Evolutionary conservation across 345 rosid species (phyloP).

Genomic region (Sisymbrium irio): DNA sequence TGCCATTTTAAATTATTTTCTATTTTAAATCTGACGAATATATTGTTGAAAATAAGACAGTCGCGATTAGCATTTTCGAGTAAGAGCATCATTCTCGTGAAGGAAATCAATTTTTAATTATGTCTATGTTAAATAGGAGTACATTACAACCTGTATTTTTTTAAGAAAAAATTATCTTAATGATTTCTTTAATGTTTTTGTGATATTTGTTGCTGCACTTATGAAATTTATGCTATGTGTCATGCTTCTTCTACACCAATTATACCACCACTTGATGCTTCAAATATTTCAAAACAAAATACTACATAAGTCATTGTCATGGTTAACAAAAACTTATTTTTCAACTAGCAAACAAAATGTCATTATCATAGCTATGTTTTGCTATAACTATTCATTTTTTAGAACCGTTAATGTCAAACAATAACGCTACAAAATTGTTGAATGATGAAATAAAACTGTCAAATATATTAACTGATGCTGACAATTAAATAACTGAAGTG

Average conservation of each 20-base stretch:
- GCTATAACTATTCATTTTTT: neutral
- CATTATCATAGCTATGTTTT: neutral
- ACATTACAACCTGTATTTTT: neutral
- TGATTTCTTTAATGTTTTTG: neutral
- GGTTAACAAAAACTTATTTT: too few relatives aligned
- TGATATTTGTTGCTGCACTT: neutral
- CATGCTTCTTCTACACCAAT: constrained; percentile 12
- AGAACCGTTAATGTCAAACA: neutral
- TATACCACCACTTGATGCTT: neutral
- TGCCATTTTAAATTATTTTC: constrained; percentile 2
- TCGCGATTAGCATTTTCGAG: neutral
- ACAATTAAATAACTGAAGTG: neutral
- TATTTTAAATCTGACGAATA: neutral
- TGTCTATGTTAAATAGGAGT: neutral
- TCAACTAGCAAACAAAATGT: neutral
- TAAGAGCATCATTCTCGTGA: constrained; percentile 15
- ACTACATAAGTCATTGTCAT: neutral
- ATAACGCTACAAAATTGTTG: neutral
- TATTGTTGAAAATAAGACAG: neutral
- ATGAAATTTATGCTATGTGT: neutral
- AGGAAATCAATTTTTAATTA: neutral
- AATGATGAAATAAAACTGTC: neutral
- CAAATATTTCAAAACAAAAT: neutral
- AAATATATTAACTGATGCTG: neutral
- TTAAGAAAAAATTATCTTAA: neutral